phyloP scores from a whole-genome alignment of 805 yeast genomes.

The Metschnikowia hibisci region DNA sequence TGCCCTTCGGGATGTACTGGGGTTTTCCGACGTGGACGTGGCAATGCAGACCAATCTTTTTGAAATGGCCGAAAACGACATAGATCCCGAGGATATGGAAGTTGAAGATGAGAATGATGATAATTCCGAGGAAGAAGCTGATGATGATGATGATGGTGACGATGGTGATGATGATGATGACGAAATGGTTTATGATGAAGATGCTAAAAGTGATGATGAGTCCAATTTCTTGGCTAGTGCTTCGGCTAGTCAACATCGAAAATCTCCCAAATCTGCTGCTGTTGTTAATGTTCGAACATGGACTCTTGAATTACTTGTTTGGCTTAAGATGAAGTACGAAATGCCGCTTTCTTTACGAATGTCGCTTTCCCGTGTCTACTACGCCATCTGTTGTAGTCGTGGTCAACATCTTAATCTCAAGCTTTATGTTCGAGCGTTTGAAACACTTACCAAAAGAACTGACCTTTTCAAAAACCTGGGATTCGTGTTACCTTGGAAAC shows the following conservation, averaged over 20 bases:
- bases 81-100: conserved; percentile 7
- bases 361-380: conserved; percentile 64
- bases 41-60: conserved; percentile 54
- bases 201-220: conserved; percentile 32
- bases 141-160: conserved; percentile 36
- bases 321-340: conserved; percentile 74
- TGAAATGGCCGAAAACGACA: conserved; percentile 30
- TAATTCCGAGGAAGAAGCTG: conserved; percentile 25
- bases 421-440: conserved; percentile 60
- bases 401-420: conserved; percentile 64
- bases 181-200: conserved; percentile 22
- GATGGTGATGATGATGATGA: conserved; percentile 41
- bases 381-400: conserved; percentile 63
- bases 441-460: conserved; percentile 48
- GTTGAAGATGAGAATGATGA: conserved; percentile 25
- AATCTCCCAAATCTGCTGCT: conserved; percentile 64
- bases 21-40: conserved; percentile 39
- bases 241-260: conserved; percentile 51
- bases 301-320: conserved; percentile 79
- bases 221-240: conserved; percentile 32
- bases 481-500: conserved; percentile 49
- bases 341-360: conserved; percentile 66
- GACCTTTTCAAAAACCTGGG: conserved; percentile 37
- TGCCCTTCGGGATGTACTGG: conserved; percentile 28
- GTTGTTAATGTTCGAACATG: conserved; percentile 75